Evolutionary conservation across 345 rosid species (phyloP), one percentile per base, ranked within the genome.

Genomic region (Dipteronia dyeriana): DNA sequence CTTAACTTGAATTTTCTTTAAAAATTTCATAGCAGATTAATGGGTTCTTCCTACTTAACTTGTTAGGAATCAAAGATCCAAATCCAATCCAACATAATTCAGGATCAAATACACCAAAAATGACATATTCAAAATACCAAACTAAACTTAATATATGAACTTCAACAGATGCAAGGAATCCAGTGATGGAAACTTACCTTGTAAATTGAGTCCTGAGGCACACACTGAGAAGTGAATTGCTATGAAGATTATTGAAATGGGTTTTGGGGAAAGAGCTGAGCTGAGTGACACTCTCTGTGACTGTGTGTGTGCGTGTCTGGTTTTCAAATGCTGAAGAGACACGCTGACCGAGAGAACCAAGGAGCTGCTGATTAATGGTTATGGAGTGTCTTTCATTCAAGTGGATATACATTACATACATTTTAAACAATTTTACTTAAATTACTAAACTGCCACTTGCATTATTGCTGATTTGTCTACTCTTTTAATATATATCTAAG

Each of bases 61-160:
- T 75, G 41, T 70, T 26, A 69, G 20, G 64, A 71, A 34, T 19
- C 74, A 71, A 63, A 63, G 49, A 45, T 45, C 49, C 11, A 39
- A 23, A 83, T 83, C 83, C 73, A 23, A 83, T 83, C 83, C 73
- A 79, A 76, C 47, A 22, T 10, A 76, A 77, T 63, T 71, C 49
- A 69, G 61, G 78, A 63, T 61, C 22, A 12, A 65, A 71, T 47
- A 68, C 79, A 73, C 76, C 68, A 71, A 51, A 71, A 51, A 10
- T 71, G 64, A 47, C 71, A 63, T 49, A 70, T 12, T 41, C 23
- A 61, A 45, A 2, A 25, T 4, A 31, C 38, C 31, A 39, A 57
- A 23, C 22, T 1, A 51, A 23, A 22, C 71, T 31, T 62, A 20
- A 45, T 10, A 16, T 53, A 53, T 53, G 54, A 49, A 49, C 54